Evolutionary conservation across 2,329 filamentous ascomycete genomes (phyloP).

Genomic region (Triangularia verruculosa): DNA sequence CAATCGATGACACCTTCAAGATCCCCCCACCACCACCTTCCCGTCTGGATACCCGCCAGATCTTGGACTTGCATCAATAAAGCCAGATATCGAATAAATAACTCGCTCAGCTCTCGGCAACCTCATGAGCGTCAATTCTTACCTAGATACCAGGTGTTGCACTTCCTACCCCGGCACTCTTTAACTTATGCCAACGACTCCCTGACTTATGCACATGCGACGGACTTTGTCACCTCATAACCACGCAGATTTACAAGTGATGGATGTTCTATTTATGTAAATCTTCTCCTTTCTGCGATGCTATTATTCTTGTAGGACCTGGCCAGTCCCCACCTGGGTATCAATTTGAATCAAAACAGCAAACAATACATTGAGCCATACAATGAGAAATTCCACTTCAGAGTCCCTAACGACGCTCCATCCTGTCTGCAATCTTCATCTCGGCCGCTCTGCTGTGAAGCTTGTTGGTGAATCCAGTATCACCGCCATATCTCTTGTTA

Average conservation of each 20-base stretch:
- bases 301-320: background rate
- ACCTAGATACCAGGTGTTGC: too few species aligned
- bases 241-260: too few species aligned
- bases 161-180: too few species aligned
- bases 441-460: constrained; percentile 59
- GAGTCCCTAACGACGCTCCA: constrained; percentile 29
- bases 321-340: background rate
- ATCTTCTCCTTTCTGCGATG: too few species aligned
- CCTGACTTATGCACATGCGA: too few species aligned
- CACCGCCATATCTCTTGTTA: constrained; percentile 60
- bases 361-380: background rate
- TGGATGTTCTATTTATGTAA: too few species aligned
- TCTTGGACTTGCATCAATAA: background rate
- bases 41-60: background rate
- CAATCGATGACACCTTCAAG: background rate
- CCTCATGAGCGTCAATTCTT: background rate
- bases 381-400: background rate
- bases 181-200: too few species aligned
- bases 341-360: background rate
- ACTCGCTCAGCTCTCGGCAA: background rate
- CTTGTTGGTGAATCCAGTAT: constrained; percentile 61
- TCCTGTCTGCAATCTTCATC: constrained; percentile 50
- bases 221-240: too few species aligned
- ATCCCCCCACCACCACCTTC: background rate
- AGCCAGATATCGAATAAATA: background rate